A percentile compares a stretch with the other conserved stretches of the same genome.
Evolutionary conservation across 192 early-diverging fungal genomes (phyloP).

Genomic region (Linnemannia exigua): DNA sequence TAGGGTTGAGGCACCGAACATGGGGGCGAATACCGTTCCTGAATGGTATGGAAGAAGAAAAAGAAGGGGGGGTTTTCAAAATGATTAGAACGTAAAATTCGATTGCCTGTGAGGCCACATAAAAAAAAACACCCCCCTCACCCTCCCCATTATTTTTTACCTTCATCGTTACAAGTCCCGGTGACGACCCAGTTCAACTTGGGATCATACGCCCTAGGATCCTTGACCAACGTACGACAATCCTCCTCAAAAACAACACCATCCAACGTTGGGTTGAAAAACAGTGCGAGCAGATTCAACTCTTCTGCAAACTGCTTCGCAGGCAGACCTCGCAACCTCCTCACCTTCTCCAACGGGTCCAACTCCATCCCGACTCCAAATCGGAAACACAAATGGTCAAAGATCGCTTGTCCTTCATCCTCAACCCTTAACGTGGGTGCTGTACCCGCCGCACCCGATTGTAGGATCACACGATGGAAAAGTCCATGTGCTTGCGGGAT

Average conservation of each 20-base stretch:
- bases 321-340: neutral
- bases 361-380: slow-evolving; percentile 5
- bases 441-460: slow-evolving; percentile 7
- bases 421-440: neutral
- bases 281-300: neutral
- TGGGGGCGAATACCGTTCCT: neutral
- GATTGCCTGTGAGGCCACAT: too few relatives aligned
- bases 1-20: neutral
- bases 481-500: slow-evolving; percentile 3
- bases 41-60: neutral
- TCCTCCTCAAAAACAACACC: slow-evolving; percentile 7
- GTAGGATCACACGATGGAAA: slow-evolving; percentile 5
- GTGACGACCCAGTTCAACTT: slow-evolving; percentile 7
- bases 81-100: neutral
- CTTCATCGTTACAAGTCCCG: neutral
- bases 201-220: neutral
- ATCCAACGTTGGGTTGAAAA: neutral
- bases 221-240: neutral
- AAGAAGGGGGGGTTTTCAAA: neutral
- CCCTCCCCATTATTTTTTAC: neutral
- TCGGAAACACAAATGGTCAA: slow-evolving; percentile 14
- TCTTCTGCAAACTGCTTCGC: neutral
- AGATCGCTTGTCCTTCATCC: slow-evolving; percentile 12
- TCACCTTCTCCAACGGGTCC: slow-evolving; percentile 9
- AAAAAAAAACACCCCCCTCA: too few relatives aligned